Evolutionary conservation across 2,329 filamentous ascomycete genomes (phyloP).

Genomic region (Xylogone sp.): DNA sequence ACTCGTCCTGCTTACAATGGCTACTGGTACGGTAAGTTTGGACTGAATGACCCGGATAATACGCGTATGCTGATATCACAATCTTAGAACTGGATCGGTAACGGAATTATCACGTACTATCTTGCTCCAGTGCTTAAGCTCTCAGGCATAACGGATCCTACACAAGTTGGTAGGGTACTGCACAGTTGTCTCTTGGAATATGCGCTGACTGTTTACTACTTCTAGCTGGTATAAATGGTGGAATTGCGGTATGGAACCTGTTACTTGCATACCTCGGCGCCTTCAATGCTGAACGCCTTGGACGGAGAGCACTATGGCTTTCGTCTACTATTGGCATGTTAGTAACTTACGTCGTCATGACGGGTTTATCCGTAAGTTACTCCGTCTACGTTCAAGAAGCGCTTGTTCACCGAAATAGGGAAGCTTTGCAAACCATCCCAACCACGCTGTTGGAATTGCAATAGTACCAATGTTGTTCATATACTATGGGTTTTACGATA

Average conservation of each 20-base stretch:
- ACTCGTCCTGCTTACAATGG: constrained; percentile 27
- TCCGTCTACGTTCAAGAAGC: not conserved
- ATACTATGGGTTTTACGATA: constrained; percentile 40
- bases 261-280: not conserved
- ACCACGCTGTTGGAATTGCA: constrained; percentile 31
- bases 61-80: not conserved
- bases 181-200: not conserved
- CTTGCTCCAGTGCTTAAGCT: constrained; percentile 24
- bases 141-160: constrained; percentile 14
- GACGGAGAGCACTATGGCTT: constrained; percentile 10
- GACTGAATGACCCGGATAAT: not conserved
- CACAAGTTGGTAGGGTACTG: not conserved
- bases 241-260: constrained; percentile 3
- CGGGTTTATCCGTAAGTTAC: not conserved
- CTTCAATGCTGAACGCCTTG: constrained; percentile 6
- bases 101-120: constrained; percentile 32
- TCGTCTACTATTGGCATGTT: constrained; percentile 10
- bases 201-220: not conserved
- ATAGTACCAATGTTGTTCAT: constrained; percentile 46
- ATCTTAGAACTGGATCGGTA: constrained; percentile 14
- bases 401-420: not conserved
- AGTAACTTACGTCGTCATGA: not conserved
- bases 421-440: constrained; percentile 2
- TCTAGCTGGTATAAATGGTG: constrained; percentile 9
- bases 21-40: not conserved